A percentile compares a stretch with the other conserved stretches of the same genome.
Evolutionary conservation across 225 moss, liverwort and hornwort genomes (phyloP).

Genomic region (Polytrichum formosum): DNA sequence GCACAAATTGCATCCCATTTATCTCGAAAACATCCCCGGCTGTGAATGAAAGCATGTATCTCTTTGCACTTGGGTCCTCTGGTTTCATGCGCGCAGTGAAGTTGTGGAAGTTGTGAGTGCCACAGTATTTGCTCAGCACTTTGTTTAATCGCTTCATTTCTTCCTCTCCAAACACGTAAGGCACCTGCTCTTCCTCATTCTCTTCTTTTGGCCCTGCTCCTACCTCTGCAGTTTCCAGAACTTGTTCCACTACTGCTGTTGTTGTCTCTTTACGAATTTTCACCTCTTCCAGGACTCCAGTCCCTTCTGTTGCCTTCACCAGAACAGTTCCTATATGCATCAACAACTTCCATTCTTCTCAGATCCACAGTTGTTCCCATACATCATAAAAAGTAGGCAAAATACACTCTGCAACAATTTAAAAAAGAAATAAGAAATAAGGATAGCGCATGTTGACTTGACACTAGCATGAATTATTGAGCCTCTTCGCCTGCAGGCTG

Average conservation of each 20-base stretch:
- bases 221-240: slow-evolving; percentile 7
- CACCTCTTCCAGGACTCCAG: slow-evolving; percentile 13
- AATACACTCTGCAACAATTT: no score
- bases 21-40: slow-evolving; percentile 58
- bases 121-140: slow-evolving; percentile 56
- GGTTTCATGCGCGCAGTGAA: slow-evolving; percentile 85
- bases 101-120: slow-evolving; percentile 96
- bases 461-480: no score
- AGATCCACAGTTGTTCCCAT: background rate
- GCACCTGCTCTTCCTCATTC: slow-evolving; percentile 30
- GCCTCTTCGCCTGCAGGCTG: no score
- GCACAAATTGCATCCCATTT: slow-evolving; percentile 78
- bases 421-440: no score
- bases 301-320: slow-evolving; percentile 16
- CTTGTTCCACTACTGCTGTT: slow-evolving; percentile 14
- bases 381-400: no score
- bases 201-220: slow-evolving; percentile 15
- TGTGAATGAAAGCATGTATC: slow-evolving; percentile 78
- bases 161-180: slow-evolving; percentile 57
- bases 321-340: slow-evolving; percentile 24
- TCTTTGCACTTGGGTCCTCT: slow-evolving; percentile 81
- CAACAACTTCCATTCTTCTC: slow-evolving; percentile 7
- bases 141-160: slow-evolving; percentile 57
- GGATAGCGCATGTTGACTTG: no score
- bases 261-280: slow-evolving; percentile 11